Evolutionary conservation across 2,329 filamentous ascomycete species (phyloP), one percentile per base, ranked within the genome.

Genomic region (Ascochyta lentis): DNA sequence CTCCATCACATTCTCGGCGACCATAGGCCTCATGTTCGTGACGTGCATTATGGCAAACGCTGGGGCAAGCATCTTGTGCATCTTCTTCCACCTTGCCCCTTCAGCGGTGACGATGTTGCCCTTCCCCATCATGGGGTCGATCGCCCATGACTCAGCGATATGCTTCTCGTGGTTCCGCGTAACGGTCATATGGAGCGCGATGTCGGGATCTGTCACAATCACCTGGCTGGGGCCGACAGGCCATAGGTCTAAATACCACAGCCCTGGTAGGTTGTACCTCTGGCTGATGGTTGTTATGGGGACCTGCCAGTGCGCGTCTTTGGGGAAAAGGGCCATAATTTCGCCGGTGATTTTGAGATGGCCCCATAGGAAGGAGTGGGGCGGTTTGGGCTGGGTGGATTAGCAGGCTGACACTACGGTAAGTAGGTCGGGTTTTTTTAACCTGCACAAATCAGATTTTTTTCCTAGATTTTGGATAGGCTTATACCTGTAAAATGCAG

Each of bases 191-290:
- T 80, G 66, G 3, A 74, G 63, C 9, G 73, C 67, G 33, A 77
- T 58, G n/a, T 77, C 72, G 6, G 76, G 71, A 48, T 77, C 72
- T 19, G 72, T 69, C 2, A 79, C 69, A 9, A 78, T 64, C n/a
- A 70, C 33, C 12, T 68, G 61, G 15, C 53, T 48, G 6, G 62
- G 65, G 2, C 67, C 70, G 6, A 77, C 37, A 0, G 80, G 80
- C 78, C 79, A 82, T 3, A 77, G 52, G 56, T 82, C 79, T 4
- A 81, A 47, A 56, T 80, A 81, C 63, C 77, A 81, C 24, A 76
- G 58, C 7, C 68, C 62, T 1, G 69, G 69, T 13, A 75, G 54
- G n/a, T 73, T 61, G 55, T 74, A 74, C 40, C 73, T 66, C 33
- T 74, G 68, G 31, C 68, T 67, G 33, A 80, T 64, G 12, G 72